Evolutionary conservation across 2,329 filamentous ascomycete genomes (phyloP).

Genomic region (Nemania sp.): DNA sequence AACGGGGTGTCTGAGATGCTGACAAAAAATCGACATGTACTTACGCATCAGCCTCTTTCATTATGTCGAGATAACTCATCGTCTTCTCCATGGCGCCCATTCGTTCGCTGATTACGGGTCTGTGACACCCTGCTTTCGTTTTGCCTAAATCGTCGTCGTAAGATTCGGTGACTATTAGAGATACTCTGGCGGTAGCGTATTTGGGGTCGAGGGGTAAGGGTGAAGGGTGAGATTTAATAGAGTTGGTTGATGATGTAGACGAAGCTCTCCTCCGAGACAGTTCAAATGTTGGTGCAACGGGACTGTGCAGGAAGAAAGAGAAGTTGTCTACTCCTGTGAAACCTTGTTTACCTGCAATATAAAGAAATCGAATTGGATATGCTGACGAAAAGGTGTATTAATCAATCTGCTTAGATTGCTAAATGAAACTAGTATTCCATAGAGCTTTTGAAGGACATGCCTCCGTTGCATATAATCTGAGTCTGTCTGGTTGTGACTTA

Average conservation of each 20-base stretch:
- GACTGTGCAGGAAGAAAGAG: background rate
- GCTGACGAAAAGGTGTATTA: background rate
- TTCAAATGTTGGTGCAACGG: background rate
- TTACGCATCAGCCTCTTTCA: constrained; percentile 67
- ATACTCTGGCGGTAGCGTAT: background rate
- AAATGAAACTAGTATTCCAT: background rate
- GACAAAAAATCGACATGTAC: constrained; percentile 7
- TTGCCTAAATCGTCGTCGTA: constrained; percentile 5
- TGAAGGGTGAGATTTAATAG: background rate
- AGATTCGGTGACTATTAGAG: constrained; percentile 8
- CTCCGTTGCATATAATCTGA: background rate
- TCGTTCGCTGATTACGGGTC: background rate
- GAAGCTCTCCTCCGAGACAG: background rate
- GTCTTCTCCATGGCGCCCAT: constrained; percentile 34
- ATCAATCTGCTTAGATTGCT: background rate
- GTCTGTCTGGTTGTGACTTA: constrained; percentile 2
- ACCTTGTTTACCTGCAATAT: background rate
- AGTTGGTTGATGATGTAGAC: background rate
- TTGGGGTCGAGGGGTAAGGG: background rate
- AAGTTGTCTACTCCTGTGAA: too few species aligned
- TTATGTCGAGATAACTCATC: constrained; percentile 62
- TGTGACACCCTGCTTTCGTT: background rate
- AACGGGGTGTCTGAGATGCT: background rate
- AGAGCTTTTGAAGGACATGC: constrained; percentile 12
- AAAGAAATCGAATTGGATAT: background rate